A percentile compares a stretch with the other conserved stretches of the same genome.
Evolutionary conservation across 352 stramenopile genomes (phyloP).

Genomic region (Pythium dissotocum): DNA sequence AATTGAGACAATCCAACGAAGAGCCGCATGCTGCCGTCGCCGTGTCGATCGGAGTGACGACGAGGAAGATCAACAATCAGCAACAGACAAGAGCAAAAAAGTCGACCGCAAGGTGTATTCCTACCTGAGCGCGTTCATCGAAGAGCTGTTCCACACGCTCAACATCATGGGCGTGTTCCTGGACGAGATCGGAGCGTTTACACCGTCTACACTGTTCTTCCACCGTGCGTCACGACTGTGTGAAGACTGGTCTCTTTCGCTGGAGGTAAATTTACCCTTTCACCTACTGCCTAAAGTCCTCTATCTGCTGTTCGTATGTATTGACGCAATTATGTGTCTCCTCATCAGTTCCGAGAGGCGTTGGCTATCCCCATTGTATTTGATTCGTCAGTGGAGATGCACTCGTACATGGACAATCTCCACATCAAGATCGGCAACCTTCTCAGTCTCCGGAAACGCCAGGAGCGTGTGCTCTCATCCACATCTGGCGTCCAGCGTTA

Average conservation of each 20-base stretch:
- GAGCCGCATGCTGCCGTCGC: slow-evolving; percentile 10
- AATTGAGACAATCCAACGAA: background rate
- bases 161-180: slow-evolving; percentile 67
- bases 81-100: background rate
- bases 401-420: slow-evolving; percentile 17
- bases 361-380: slow-evolving; percentile 31
- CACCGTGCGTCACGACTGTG: slow-evolving; percentile 35
- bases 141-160: slow-evolving; percentile 48
- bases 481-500: slow-evolving; percentile 1
- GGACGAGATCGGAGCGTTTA: slow-evolving; percentile 55
- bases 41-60: slow-evolving; percentile 6
- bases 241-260: slow-evolving; percentile 37
- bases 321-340: background rate
- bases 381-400: slow-evolving; percentile 16
- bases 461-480: slow-evolving; percentile 28
- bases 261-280: slow-evolving; percentile 29
- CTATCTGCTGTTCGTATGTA: background rate
- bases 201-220: slow-evolving; percentile 51
- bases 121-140: slow-evolving; percentile 44
- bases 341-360: slow-evolving; percentile 2
- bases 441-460: slow-evolving; percentile 8
- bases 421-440: slow-evolving; percentile 15
- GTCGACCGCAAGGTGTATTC: slow-evolving; percentile 9
- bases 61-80: background rate
- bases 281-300: background rate